phyloP scores from a whole-genome alignment of 208 protist species.

The Leishmania tarentolae region DNA sequence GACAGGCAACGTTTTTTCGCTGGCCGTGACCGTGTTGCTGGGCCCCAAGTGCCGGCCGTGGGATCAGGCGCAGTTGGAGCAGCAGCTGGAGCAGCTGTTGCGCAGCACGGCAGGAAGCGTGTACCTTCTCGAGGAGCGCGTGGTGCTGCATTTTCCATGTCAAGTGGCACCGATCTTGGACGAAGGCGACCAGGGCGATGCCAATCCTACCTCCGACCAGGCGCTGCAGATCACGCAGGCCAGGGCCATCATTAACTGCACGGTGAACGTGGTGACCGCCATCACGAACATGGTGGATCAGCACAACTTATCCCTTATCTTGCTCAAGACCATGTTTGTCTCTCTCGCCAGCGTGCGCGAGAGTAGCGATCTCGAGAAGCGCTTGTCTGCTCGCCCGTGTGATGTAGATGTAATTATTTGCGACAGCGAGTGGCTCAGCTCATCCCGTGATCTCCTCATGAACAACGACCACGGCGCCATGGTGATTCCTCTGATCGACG shows the following conservation, averaged over 20 bases:
- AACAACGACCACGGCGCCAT: constrained; percentile 66
- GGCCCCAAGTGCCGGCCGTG: constrained; percentile 36
- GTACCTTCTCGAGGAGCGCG: constrained; percentile 36
- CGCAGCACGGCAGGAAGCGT: constrained; percentile 58
- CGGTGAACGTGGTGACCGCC: constrained; percentile 85
- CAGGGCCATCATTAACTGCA: constrained; percentile 83
- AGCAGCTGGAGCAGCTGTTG: constrained; percentile 46
- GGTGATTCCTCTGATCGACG: constrained; percentile 68
- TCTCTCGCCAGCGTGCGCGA: constrained; percentile 82
- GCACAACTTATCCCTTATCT: constrained; percentile 87
- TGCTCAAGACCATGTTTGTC: constrained; percentile 91
- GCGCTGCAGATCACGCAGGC: constrained; percentile 69
- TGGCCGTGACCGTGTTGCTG: constrained; percentile 55
- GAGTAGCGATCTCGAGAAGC: constrained; percentile 73
- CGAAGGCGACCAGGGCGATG: constrained; percentile 48
- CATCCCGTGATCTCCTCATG: constrained; percentile 64
- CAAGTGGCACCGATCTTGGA: constrained; percentile 80
- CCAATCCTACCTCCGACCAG: constrained; percentile 39
- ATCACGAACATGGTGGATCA: constrained; percentile 89
- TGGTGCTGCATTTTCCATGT: constrained; percentile 81
- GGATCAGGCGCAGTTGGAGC: constrained; percentile 36
- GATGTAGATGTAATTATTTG: constrained; percentile 90
- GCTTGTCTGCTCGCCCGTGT: constrained; percentile 59
- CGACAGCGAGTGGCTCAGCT: constrained; percentile 84
- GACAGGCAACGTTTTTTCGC: constrained; percentile 59